phyloP scores from a whole-genome alignment of 768 basidiomycete genomes.

The Tricholoma terreum region DNA sequence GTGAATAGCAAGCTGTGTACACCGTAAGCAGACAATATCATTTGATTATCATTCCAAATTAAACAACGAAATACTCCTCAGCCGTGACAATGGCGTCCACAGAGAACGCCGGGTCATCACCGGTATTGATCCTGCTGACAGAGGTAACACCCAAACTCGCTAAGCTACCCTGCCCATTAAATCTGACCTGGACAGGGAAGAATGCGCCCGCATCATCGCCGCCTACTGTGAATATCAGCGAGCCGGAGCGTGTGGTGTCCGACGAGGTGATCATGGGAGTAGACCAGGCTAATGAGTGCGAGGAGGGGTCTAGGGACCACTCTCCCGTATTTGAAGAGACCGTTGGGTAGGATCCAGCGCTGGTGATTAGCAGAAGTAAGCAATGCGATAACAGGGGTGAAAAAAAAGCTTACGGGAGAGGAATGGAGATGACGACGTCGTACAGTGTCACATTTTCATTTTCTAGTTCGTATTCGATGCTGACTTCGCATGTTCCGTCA shows the following conservation, averaged over 20 bases:
- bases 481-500: slow-evolving; percentile 91
- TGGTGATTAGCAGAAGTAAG: slow-evolving; percentile 23
- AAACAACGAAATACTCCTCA: slow-evolving; percentile 60
- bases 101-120: slow-evolving; percentile 42
- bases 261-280: slow-evolving; percentile 62
- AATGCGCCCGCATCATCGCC: slow-evolving; percentile 82
- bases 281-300: slow-evolving; percentile 84
- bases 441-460: slow-evolving; percentile 75
- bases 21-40: too few relatives aligned
- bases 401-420: slow-evolving; percentile 73
- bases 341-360: slow-evolving; percentile 80
- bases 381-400: background rate
- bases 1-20: background rate
- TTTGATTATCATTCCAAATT: slow-evolving; percentile 1
- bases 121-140: slow-evolving; percentile 50
- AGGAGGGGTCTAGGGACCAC: slow-evolving; percentile 79
- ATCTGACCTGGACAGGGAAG: slow-evolving; percentile 88
- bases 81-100: slow-evolving; percentile 50
- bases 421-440: slow-evolving; percentile 87
- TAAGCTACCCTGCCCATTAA: slow-evolving; percentile 78
- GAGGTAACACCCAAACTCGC: slow-evolving; percentile 67
- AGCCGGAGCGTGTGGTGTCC: slow-evolving; percentile 68
- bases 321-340: slow-evolving; percentile 73
- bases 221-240: slow-evolving; percentile 85
- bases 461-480: slow-evolving; percentile 96